Evolutionary conservation across 495 filamentous ascomycete genomes (phyloP), one percentile per base, ranked within the genome.

Genomic region (Jackrogersella minutella): DNA sequence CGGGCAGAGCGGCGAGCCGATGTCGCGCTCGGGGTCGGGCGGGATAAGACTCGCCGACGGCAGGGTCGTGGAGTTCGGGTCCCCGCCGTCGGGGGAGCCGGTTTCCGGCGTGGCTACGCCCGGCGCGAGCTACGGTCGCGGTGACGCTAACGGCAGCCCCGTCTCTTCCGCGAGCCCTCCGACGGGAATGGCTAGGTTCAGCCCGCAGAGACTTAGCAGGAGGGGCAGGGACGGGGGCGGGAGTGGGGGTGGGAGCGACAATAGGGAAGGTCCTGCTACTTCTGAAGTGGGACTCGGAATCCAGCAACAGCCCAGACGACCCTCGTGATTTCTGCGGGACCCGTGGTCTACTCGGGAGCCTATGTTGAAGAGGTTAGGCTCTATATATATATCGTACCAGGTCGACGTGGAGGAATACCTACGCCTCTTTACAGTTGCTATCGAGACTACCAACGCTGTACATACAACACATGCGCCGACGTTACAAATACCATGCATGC

Each of bases 21-120:
- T 76, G 74, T 21, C 58, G 1, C 64, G 72, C 0, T 69, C 72
- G 5, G 70, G 62, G 2, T 76, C 75, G 5, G 72, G 59, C 5
- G 76, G 74, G 8, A 68, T 76, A 16, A 50, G 59, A 24, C 62
- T 78, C 13, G 47, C 51, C 1, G 67, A 72, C 2, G 76, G 75
- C 3, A 57, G 40, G 13, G 64, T 77, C 13, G 71, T 77, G 22
- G 76, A 71, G 43, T 78, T 77, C 49, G 76, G 75, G 3, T 63
- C 70, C 7, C 59, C 69, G 7, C 52, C 54, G 8, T 43, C 34
- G 2, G 33, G 43, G 3, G 50, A 40, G n/a, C n/a, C n/a, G n/a
- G n/a, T n/a, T n/a, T n/a, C n/a, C n/a, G n/a, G n/a, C n/a, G n/a
- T n/a, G n/a, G n/a, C n/a, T n/a, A n/a, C n/a, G n/a, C n/a, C n/a